Evolutionary conservation across 495 filamentous ascomycete species (phyloP), one percentile per base, ranked within the genome.

Genomic region (Polyplosphaeria fusca): DNA sequence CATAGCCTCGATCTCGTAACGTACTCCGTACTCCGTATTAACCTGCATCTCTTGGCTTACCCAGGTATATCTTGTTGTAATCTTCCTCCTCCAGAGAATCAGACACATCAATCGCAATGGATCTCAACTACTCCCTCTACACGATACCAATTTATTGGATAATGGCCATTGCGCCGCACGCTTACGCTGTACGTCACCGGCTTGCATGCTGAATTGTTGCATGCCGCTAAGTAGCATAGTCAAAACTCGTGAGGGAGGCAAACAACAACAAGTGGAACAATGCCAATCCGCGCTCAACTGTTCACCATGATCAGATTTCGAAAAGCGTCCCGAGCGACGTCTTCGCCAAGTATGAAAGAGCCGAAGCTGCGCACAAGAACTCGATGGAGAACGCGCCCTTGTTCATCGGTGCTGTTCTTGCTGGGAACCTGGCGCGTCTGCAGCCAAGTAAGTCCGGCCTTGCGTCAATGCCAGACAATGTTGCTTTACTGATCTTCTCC

Each of bases 381-480:
- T 7, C 46, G 24, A 35, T 64, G 40, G 61, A 64, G 40, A 64
- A 57, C 42, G 52, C 40, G 32, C 50, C 56, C 0, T 41, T 55
- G 3, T 64, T 60, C 41, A 52, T 64, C 20, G 55, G 61, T 1
- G 61, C 61, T 5, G 41, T 64, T 14, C 3, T 60, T n/a, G n/a
- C 52, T 14, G 61, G 50, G 11, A 64, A 56, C 42, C 44, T 64
- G 55, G 56, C 47, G 4, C 26, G 45, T 5, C 47, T 64, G 2
- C 5, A 20, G 23, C 22, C 44, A 5, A 20, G 61, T 56, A 55
- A 51, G 61, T 35, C 2, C 19, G 25, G 20, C 19, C 7, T 46
- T 12, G 39, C 7, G 32, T 47, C 23, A 20, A 18, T n/a, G n/a
- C n/a, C n/a, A n/a, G n/a, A n/a, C n/a, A n/a, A n/a, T n/a, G n/a